Percentiles rank a stretch among this genome's conserved stretches.
These are phyloP conservation scores for Hypholoma fasciculare DNA, from an alignment of 768 basidiomycete species.

Conservation along the genomic window DNA sequence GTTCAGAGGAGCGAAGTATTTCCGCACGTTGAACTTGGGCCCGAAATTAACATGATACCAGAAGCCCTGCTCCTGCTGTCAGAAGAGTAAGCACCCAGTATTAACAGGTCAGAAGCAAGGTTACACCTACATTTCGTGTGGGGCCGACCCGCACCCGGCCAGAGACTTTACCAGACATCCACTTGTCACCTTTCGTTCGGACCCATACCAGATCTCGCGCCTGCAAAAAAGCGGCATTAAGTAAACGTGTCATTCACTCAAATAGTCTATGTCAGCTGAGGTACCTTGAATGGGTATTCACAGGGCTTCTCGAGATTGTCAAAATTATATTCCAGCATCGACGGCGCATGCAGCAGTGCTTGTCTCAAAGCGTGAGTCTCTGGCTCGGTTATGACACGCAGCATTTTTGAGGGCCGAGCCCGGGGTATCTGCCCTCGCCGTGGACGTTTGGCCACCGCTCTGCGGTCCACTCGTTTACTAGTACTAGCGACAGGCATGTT, in stretches of 20 bases:
- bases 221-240: conserved; percentile 25
- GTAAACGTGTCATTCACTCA: not conserved
- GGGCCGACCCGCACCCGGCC: conserved; percentile 42
- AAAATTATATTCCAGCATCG: not conserved
- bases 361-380: conserved; percentile 1
- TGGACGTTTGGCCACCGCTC: not conserved
- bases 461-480: conserved; percentile 5
- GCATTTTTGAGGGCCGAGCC: not conserved
- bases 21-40: conserved; percentile 44
- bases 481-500: conserved; percentile 10
- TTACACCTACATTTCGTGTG: conserved; percentile 44
- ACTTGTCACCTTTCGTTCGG: conserved; percentile 46
- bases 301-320: conserved; percentile 45
- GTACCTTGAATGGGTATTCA: conserved; percentile 47
- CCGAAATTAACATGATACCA: conserved; percentile 55
- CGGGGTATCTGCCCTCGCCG: not conserved
- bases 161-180: conserved; percentile 50
- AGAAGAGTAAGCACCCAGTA: not conserved
- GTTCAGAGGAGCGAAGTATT: conserved; percentile 63
- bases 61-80: conserved; percentile 44
- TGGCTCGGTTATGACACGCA: conserved; percentile 2
- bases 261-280: not conserved
- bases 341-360: not conserved
- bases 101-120: not conserved
- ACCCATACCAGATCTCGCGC: conserved; percentile 54